These are phyloP conservation scores for Cocos nucifera DNA, from an alignment of 176 grass and related monocot species.

Conservation along the genomic window DNA sequence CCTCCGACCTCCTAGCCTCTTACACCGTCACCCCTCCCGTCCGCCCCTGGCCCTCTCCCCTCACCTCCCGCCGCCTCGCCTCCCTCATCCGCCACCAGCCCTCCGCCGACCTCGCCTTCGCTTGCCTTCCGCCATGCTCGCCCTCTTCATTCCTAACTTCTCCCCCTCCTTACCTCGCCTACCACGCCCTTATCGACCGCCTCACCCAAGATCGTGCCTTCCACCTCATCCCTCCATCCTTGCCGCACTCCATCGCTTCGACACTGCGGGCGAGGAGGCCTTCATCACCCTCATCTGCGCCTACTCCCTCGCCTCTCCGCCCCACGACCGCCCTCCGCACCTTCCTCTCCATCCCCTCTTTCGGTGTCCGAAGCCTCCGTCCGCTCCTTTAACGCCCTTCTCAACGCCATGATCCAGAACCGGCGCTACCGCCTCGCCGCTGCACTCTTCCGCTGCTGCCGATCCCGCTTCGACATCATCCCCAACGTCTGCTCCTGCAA, in stretches of 20 bases:
- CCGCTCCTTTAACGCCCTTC: constrained; percentile 72
- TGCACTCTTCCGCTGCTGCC: constrained; percentile 47
- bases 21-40: constrained; percentile 30
- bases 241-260: constrained; percentile 36
- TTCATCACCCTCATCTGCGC: constrained; percentile 51
- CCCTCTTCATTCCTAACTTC: constrained; percentile 14
- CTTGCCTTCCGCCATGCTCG: constrained; percentile 21
- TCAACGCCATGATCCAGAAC: constrained; percentile 47
- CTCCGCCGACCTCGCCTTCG: constrained; percentile 9
- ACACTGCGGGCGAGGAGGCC: constrained; percentile 41
- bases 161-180: constrained; percentile 19
- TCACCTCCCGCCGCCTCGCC: constrained; percentile 20
- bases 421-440: constrained; percentile 42
- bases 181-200: constrained; percentile 20
- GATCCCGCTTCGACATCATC: constrained; percentile 43
- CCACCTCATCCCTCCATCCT: constrained; percentile 33
- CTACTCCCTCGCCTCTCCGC: constrained; percentile 19
- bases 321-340: constrained; percentile 48
- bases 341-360: constrained; percentile 68
- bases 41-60: constrained; percentile 16
- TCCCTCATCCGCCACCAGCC: constrained; percentile 19
- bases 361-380: constrained; percentile 41
- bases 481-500: constrained; percentile 64
- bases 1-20: constrained; percentile 20
- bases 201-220: constrained; percentile 12